Base-by-base conservation (phyloP, 2,329 filamentous ascomycete species). In the Penicillium sp. region DNA sequence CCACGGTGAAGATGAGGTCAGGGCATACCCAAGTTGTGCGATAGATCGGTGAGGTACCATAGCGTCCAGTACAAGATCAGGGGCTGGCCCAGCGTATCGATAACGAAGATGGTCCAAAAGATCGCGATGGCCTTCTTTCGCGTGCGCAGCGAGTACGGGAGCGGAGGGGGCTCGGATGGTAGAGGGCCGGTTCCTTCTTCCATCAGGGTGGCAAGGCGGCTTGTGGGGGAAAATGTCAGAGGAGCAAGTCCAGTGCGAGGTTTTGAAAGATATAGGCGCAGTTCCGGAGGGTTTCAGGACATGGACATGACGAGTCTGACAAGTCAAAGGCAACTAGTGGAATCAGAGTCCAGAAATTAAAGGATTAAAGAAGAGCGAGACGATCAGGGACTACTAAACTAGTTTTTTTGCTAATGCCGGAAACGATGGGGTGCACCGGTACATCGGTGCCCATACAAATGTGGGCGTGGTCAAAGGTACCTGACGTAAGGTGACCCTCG, bases 1-100 rank as follows among this genome's bases (percentile, higher is more conserved):
- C 29, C 41, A 49, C 5, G 16, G 8, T 12, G 15, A 16, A 10
- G 38, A 65, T 7, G 7, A 3, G 24, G 24, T 26, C 24, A 26
- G 7, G 24, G 7, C 71, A 58, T 67, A 75, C 70, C 68, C 57
- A 73, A 33, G 42, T 76, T 73, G 53, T 71, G 69, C 38, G 71
- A 72, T 29, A 85, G 64, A 55, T 74, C 70, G 9, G 81, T 80
- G 56, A 74, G 76, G 57, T 85, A 85, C 80, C 81, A 84, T 34
- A 86, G 72, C 45, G 78, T 75, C 72, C 82, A 86, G 70, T 85
- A 86, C 2, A 86, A 73, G 3, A 74, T 77, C 53, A 85, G 75
- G 16, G 83, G 83, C 69, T 84, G 80, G 51, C 74, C 78, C 53
- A 84, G 72, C 46, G 79, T 81, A 69, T 86, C 83, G 52, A 85